Base-by-base conservation (phyloP, 768 basidiomycete species). In the Candolleomyces aberdarensis region DNA sequence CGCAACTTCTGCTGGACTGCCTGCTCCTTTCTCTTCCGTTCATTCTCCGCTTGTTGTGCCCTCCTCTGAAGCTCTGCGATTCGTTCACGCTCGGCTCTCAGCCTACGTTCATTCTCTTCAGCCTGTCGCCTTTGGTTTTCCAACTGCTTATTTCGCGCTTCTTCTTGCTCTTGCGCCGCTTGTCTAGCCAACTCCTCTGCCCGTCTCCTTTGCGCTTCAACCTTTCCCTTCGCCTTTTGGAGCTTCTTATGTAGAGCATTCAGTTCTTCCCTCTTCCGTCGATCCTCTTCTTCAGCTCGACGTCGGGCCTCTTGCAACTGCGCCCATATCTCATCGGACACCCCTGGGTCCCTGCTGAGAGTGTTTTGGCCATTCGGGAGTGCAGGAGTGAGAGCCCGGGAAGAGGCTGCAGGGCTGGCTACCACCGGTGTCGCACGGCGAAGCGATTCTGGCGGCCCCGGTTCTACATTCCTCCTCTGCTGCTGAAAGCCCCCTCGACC, bases 261-360 rank as follows among this genome's bases (percentile, higher is more conserved):
- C 2, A 26, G 26, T 26, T 26, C 26, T 26, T 65, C 61, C 49
- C 48, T 64, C 14, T 66, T 60, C 72, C 15, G 68, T 69, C 70
- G 65, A 11, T 63, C 71, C 4, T 67, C 73, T 0, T 65, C 70
- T 48, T 69, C 72, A 56, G 70, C 73, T 6, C 71, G 73, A 51
- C 64, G 62, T 58, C 75, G 77, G 64, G 77, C 79, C 3, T 41
- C 64, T 62, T 84, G 79, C 0, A 88, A 70, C 62, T 82, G 74
- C 10, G 64, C 29, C 87, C 87, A 88, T 11, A 78, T 67, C 1
- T 66, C 67, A 66, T 88, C 83, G 0, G 77, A 66, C 5, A 88
- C 84, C 0, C 81, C 87, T 19, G 75, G 50, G 67, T 88, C 87
- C 20, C 83, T 78, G 6, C 19, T 3, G 26, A 3, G 9, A 46